phyloP scores from a whole-genome alignment of 176 grass and related monocot species.

The Raddia guianensis region DNA sequence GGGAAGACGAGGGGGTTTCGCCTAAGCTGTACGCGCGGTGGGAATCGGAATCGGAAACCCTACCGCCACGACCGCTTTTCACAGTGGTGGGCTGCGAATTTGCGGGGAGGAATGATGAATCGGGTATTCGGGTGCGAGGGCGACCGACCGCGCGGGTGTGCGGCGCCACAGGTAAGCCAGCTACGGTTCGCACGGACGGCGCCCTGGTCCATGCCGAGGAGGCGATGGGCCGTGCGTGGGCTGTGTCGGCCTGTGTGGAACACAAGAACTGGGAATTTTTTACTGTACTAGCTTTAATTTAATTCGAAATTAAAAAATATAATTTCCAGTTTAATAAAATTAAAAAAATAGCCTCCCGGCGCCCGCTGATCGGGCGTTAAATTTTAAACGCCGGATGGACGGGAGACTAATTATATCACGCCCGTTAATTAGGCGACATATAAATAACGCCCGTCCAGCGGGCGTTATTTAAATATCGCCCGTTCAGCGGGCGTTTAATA shows the following conservation, averaged over 20 bases:
- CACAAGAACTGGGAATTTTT: too few relatives aligned
- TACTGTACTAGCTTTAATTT: too few relatives aligned
- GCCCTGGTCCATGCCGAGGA: background rate
- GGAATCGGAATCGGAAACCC: conserved; percentile 63
- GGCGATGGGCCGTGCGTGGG: background rate
- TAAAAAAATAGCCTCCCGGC: too few relatives aligned
- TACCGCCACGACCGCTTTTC: conserved; percentile 35
- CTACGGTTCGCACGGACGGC: background rate
- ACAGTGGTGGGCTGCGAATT: conserved; percentile 34
- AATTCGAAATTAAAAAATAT: too few relatives aligned
- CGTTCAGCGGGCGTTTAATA: too few relatives aligned
- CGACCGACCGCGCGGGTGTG: background rate
- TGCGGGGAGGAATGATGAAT: background rate
- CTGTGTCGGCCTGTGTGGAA: background rate
- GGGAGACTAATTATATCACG: too few relatives aligned
- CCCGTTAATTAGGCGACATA: too few relatives aligned
- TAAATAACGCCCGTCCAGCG: too few relatives aligned
- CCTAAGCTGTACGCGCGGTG: conserved; percentile 42
- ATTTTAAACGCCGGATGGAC: too few relatives aligned
- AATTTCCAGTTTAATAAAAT: too few relatives aligned
- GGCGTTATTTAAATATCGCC: too few relatives aligned
- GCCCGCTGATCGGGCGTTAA: too few relatives aligned
- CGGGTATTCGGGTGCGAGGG: background rate
- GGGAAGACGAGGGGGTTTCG: conserved; percentile 19
- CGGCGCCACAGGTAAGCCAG: background rate